A percentile compares a stretch with the other conserved stretches of the same genome.
These are phyloP conservation scores for Penicillium cataractarum DNA, from an alignment of 495 filamentous ascomycete species.

Conservation along the genomic window DNA sequence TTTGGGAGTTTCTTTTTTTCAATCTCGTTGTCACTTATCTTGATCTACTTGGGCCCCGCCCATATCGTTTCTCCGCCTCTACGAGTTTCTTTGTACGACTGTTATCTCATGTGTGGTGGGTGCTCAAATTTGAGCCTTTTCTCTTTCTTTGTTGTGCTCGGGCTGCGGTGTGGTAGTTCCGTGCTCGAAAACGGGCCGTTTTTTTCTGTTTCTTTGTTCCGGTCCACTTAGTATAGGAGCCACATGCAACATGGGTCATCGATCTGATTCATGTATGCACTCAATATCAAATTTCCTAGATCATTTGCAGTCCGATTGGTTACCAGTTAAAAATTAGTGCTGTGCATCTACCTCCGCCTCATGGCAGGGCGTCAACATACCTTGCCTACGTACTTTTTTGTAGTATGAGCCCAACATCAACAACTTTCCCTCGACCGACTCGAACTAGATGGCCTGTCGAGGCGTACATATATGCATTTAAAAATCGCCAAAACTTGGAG, in stretches of 20 bases:
- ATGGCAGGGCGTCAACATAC: no score
- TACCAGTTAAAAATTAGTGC: background rate
- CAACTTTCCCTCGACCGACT: background rate
- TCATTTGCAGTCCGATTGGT: background rate
- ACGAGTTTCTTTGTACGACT: slow-evolving; percentile 12
- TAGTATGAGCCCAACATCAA: no score
- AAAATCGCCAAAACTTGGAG: background rate
- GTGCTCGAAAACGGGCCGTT: no score
- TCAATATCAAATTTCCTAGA: background rate
- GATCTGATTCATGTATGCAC: no score
- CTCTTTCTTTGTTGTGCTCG: background rate
- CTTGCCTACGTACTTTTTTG: no score
- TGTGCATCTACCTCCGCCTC: no score
- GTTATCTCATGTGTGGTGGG: background rate
- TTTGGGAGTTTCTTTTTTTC: slow-evolving; percentile 18
- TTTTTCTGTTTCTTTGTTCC: background rate
- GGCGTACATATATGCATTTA: background rate
- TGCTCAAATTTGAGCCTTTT: slow-evolving; percentile 1
- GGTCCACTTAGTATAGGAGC: no score
- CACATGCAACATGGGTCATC: no score
- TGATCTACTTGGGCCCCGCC: background rate
- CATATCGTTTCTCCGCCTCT: slow-evolving; percentile 14
- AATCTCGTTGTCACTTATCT: slow-evolving; percentile 7
- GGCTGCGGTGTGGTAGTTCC: no score
- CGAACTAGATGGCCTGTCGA: background rate